A percentile compares a stretch with the other conserved stretches of the same genome.
Conservation (phyloP, 139 green algal genomes). For the Asterochloris erici region DNA sequence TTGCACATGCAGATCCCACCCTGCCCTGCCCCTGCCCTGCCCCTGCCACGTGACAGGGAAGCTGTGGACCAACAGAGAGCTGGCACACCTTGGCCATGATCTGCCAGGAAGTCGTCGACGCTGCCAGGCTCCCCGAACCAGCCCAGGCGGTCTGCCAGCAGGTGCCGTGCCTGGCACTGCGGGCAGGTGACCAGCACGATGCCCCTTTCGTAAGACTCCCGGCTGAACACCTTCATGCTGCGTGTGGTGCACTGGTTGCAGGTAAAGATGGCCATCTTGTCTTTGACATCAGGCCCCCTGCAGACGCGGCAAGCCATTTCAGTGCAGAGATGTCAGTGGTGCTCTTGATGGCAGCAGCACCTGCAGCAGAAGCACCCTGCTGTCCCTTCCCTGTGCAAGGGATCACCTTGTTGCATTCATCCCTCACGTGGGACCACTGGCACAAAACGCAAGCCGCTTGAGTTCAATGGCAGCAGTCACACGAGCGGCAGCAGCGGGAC, state of each 20-base stretch:
- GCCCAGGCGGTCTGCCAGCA: conserved; percentile 63
- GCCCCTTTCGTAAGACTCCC: conserved; percentile 45
- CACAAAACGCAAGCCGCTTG: no score
- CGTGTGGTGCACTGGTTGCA: conserved; percentile 45
- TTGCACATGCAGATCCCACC: not conserved
- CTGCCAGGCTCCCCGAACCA: conserved; percentile 49
- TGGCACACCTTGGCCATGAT: conserved; percentile 7
- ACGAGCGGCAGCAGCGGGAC: no score
- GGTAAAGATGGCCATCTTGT: conserved; percentile 33
- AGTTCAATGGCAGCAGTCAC: no score
- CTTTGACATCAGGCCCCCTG: not conserved
- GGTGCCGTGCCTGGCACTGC: conserved; percentile 50
- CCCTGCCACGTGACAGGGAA: not conserved
- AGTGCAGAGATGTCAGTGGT: no score
- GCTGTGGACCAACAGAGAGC: not conserved
- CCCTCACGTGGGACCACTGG: no score
- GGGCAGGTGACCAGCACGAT: conserved; percentile 65
- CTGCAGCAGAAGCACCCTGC: no score
- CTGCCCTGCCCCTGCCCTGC: not conserved
- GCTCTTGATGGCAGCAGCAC: no score
- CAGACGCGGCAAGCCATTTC: no score
- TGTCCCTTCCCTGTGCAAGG: no score
- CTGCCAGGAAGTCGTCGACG: conserved; percentile 24
- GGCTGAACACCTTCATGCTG: conserved; percentile 52
- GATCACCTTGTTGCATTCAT: no score